Conservation (phyloP, 1,284 basidiomycete species). For the Austroboletus niveus region DNA sequence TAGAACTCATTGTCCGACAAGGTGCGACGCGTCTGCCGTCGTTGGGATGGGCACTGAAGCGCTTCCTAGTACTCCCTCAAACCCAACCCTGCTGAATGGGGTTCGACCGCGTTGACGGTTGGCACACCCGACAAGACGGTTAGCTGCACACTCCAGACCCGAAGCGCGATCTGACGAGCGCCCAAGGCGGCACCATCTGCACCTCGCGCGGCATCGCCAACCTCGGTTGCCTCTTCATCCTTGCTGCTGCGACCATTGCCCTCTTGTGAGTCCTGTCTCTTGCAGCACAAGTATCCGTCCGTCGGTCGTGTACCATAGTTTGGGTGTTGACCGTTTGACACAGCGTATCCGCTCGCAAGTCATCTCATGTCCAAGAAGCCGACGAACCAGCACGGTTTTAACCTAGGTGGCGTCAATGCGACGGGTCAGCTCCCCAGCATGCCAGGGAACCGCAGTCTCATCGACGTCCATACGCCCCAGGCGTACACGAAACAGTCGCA, state of each 20-base stretch:
- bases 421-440: slow-evolving; percentile 64
- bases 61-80: slow-evolving; percentile 28
- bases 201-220: slow-evolving; percentile 43
- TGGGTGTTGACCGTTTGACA: not conserved
- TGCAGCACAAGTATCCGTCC: slow-evolving; percentile 22
- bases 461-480: slow-evolving; percentile 76
- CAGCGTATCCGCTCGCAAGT: slow-evolving; percentile 35
- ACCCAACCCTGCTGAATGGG: slow-evolving; percentile 34
- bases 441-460: slow-evolving; percentile 62
- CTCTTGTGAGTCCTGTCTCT: slow-evolving; percentile 31
- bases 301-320: not conserved
- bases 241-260: slow-evolving; percentile 34
- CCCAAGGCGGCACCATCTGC: slow-evolving; percentile 41
- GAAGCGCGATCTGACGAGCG: slow-evolving; percentile 33
- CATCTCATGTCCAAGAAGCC: slow-evolving; percentile 39
- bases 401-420: slow-evolving; percentile 52
- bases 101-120: slow-evolving; percentile 22
- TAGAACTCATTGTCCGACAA: slow-evolving; percentile 31
- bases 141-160: slow-evolving; percentile 34
- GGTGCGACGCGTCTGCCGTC: slow-evolving; percentile 8
- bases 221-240: slow-evolving; percentile 44
- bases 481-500: slow-evolving; percentile 60
- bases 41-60: not conserved
- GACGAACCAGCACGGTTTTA: slow-evolving; percentile 43
- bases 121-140: slow-evolving; percentile 31